A percentile compares a stretch with the other conserved stretches of the same genome.
Evolutionary conservation across 305 asterid genomes (phyloP).

Genomic region (Fraxinus platypoda): DNA sequence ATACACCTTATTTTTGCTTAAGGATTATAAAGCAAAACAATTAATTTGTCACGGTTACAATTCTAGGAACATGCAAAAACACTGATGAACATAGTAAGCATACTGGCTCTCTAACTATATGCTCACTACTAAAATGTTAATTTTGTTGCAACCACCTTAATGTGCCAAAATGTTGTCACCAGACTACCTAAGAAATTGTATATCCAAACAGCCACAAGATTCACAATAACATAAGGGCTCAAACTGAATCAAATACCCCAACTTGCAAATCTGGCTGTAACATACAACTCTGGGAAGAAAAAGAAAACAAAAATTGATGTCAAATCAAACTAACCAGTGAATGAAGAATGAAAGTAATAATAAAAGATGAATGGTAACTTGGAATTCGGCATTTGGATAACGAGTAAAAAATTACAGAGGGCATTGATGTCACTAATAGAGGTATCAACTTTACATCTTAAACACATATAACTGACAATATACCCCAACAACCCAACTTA

Average conservation of each 20-base stretch:
- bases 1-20: background rate
- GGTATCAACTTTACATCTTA: conserved; percentile 75
- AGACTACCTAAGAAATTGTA: background rate
- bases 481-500: conserved; percentile 34
- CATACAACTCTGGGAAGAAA: background rate
- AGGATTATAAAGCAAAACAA: background rate
- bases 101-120: background rate
- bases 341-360: background rate
- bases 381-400: background rate
- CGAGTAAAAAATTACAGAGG: conserved; percentile 33
- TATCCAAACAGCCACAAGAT: background rate
- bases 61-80: background rate
- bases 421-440: conserved; percentile 59
- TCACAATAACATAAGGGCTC: background rate
- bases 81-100: background rate
- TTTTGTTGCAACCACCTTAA: background rate
- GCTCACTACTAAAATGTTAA: background rate
- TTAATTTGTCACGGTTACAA: background rate
- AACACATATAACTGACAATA: conserved; percentile 55
- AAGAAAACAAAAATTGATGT: background rate
- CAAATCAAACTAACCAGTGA: background rate
- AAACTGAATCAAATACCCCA: background rate
- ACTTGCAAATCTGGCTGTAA: background rate
- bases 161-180: background rate
- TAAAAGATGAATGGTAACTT: background rate